Evolutionary conservation across 2,329 filamentous ascomycete genomes (phyloP), one percentile per base, ranked within the genome.

Genomic region (Fusarium bactridioides): DNA sequence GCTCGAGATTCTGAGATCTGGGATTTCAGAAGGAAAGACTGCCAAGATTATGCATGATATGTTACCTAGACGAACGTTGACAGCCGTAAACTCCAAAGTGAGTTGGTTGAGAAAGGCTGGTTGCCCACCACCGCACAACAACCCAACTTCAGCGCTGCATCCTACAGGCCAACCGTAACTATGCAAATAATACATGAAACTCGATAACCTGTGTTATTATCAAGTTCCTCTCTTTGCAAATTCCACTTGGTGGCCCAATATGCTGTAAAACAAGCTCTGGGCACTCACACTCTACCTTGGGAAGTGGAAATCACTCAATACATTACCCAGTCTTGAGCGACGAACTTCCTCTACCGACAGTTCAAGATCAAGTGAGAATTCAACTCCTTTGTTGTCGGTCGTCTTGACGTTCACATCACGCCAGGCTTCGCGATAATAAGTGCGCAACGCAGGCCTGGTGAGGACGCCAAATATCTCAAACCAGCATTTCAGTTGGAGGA

Each of bases 111-210:
- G n/a, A n/a, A n/a, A n/a, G n/a, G n/a, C n/a, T n/a, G n/a, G n/a
- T n/a, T n/a, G n/a, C n/a, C n/a, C n/a, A n/a, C n/a, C n/a, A n/a
- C n/a, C n/a, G n/a, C n/a, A 23, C 13, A 10, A 13, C 21, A 33
- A 50, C 3, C 5, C 4, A 33, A 19, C n/a, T 7, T 2, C 16
- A 4, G 0, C 7, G 10, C 12, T 19, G 1, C 48, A 21, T 4
- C 21, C 1, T 1, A 8, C 12, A 3, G 0, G 6, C 48, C 16
- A 51, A 4, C 48, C 10, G n/a, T 7, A 51, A 16, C 23, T 21
- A 2, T 16, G n/a, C 31, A 37, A 51, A 11, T 7, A 4, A 51
- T 25, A 21, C 18, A 37, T 21, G n/a, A 12, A 51, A 51, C 4
- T 37, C 5, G 31, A 35, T 37, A 35, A 21, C 2, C 18, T 10